Percentiles rank a stretch among this genome's conserved stretches.
Conservation (phyloP, 306 rosid species). For the Casuarina equisetifolia region DNA sequence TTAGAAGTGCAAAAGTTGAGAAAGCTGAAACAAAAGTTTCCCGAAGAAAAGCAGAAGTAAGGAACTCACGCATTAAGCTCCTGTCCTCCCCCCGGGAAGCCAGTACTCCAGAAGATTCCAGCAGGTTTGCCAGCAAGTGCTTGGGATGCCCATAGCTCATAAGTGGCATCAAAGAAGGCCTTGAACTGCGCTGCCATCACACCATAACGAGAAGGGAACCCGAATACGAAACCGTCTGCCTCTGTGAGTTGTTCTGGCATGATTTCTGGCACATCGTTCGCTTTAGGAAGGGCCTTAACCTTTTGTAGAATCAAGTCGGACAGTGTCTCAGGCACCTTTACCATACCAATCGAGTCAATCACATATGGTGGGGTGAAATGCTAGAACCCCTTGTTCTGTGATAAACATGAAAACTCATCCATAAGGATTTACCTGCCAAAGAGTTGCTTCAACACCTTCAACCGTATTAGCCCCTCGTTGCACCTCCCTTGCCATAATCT, state of each 20-base stretch:
- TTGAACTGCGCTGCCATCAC: slow-evolving; percentile 87
- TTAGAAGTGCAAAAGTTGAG: background rate
- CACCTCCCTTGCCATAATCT: slow-evolving; percentile 81
- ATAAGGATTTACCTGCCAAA: slow-evolving; percentile 64
- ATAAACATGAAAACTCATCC: slow-evolving; percentile 20
- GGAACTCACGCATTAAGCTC: slow-evolving; percentile 86
- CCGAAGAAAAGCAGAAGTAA: background rate
- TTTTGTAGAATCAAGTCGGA: slow-evolving; percentile 58
- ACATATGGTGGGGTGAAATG: slow-evolving; percentile 6
- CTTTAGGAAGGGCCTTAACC: slow-evolving; percentile 73
- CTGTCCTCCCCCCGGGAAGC: slow-evolving; percentile 94
- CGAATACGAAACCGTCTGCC: slow-evolving; percentile 86
- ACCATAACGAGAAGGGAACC: slow-evolving; percentile 95
- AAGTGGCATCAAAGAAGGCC: slow-evolving; percentile 83
- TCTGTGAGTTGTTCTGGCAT: slow-evolving; percentile 78
- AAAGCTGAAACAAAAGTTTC: slow-evolving; percentile 15
- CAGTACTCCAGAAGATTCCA: slow-evolving; percentile 97
- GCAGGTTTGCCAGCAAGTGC: slow-evolving; percentile 96
- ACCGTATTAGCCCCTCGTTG: slow-evolving; percentile 78
- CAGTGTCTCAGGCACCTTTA: slow-evolving; percentile 84
- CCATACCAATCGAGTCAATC: slow-evolving; percentile 35
- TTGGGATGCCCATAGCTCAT: slow-evolving; percentile 72
- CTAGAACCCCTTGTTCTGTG: slow-evolving; percentile 1
- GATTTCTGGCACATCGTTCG: slow-evolving; percentile 70
- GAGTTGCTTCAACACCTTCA: slow-evolving; percentile 84